These are phyloP conservation scores for Colletotrichum agaves DNA, from an alignment of 2,329 filamentous ascomycete species.

Conservation along the genomic window DNA sequence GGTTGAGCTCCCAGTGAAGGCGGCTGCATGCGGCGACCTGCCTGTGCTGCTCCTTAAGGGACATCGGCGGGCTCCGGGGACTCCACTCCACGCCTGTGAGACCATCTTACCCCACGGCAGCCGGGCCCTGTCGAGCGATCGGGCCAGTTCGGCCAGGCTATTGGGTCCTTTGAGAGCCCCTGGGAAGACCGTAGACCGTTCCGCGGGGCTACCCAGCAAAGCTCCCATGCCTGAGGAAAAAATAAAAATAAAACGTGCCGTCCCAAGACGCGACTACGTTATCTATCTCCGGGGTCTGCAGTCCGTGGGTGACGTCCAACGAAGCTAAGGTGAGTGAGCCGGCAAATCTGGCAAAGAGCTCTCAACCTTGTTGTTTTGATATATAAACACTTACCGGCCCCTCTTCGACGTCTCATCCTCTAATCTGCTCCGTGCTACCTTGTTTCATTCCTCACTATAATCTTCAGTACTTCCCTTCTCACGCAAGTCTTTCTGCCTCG, in stretches of 20 bases:
- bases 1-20: constrained; percentile 10
- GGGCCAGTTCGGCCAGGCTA: constrained; percentile 33
- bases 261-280: constrained; percentile 28
- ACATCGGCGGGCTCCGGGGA: constrained; percentile 47
- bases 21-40: constrained; percentile 35
- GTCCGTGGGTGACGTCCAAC: constrained; percentile 25
- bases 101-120: constrained; percentile 34
- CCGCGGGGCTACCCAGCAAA: background rate
- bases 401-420: background rate
- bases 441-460: constrained; percentile 12
- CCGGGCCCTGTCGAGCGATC: constrained; percentile 35
- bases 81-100: constrained; percentile 35
- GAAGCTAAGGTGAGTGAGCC: constrained; percentile 19
- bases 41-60: constrained; percentile 36
- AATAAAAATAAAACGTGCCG: constrained; percentile 15
- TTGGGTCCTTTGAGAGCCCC: constrained; percentile 9
- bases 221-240: background rate
- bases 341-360: constrained; percentile 1
- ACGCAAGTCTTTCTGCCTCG: background rate
- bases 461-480: background rate
- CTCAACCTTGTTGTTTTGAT: constrained; percentile 21
- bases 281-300: constrained; percentile 32
- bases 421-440: constrained; percentile 11
- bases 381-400: constrained; percentile 26
- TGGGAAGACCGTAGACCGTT: background rate